These are phyloP conservation scores for Fusarium heterosporum DNA, from an alignment of 2,329 filamentous ascomycete genomes.

Conservation along the genomic window DNA sequence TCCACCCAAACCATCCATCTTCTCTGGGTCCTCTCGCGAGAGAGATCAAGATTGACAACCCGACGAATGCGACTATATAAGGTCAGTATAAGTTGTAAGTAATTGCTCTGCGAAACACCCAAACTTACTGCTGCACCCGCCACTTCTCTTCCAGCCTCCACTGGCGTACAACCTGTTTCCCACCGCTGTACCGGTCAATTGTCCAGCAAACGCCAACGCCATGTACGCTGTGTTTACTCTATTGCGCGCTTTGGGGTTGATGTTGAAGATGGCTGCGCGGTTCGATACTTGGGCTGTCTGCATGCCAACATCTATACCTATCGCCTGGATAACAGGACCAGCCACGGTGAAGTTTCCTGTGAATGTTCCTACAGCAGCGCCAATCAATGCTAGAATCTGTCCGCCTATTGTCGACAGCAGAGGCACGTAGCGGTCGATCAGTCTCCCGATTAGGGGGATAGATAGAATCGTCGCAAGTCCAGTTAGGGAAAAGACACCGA, in stretches of 20 bases:
- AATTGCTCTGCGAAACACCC: neutral
- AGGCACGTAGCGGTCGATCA: conserved; percentile 76
- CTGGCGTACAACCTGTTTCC: conserved; percentile 65
- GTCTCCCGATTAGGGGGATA: conserved; percentile 75
- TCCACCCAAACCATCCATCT: conserved; percentile 51
- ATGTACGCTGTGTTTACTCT: conserved; percentile 86
- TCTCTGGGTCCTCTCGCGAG: conserved; percentile 48
- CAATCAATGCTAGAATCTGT: conserved; percentile 67
- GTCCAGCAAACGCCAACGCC: conserved; percentile 79
- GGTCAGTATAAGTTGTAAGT: neutral
- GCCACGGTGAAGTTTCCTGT: conserved; percentile 73
- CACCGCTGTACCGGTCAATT: conserved; percentile 75
- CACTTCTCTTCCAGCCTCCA: conserved; percentile 64
- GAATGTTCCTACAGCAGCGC: conserved; percentile 76
- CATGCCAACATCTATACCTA: conserved; percentile 76
- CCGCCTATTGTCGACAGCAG: conserved; percentile 75
- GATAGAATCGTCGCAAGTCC: conserved; percentile 76
- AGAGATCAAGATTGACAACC: conserved; percentile 46
- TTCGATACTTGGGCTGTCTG: conserved; percentile 82
- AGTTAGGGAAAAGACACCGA: conserved; percentile 83
- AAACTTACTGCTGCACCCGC: conserved; percentile 52
- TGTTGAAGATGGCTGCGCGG: conserved; percentile 74
- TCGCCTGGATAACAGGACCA: conserved; percentile 78
- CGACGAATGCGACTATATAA: conserved; percentile 44
- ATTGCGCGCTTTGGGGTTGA: conserved; percentile 78